A percentile compares a stretch with the other conserved stretches of the same genome.
phyloP scores from a whole-genome alignment of 1,139 yeast genomes.

The Lodderomyces metapsilosis region DNA sequence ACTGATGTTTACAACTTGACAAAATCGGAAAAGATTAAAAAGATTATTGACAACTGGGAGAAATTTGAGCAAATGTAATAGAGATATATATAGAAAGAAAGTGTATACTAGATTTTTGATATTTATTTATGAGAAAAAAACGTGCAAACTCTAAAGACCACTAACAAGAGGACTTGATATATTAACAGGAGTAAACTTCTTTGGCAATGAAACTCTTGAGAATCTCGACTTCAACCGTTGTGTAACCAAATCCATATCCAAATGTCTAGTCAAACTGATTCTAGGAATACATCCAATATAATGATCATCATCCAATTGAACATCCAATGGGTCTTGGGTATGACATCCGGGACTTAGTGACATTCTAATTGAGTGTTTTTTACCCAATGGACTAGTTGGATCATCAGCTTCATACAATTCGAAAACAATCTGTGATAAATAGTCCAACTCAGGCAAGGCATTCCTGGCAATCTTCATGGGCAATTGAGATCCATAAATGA shows the following conservation, averaged over 20 bases:
- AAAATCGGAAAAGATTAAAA: slow-evolving; percentile 85
- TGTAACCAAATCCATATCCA: slow-evolving; percentile 87
- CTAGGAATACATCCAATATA: slow-evolving; percentile 95
- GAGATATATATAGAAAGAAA: background rate
- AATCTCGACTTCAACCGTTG: slow-evolving; percentile 82
- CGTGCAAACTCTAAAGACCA: slow-evolving; percentile 14
- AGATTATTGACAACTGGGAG: slow-evolving; percentile 94
- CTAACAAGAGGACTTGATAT: slow-evolving; percentile 63
- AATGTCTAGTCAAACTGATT: slow-evolving; percentile 83
- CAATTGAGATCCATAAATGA: slow-evolving; percentile 88
- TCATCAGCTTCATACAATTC: slow-evolving; percentile 86
- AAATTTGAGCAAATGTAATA: slow-evolving; percentile 47
- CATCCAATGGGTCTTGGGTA: slow-evolving; percentile 95
- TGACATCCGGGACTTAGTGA: slow-evolving; percentile 97
- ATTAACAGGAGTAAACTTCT: slow-evolving; percentile 87
- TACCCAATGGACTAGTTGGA: slow-evolving; percentile 54
- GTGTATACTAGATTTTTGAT: background rate
- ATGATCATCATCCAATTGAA: slow-evolving; percentile 93
- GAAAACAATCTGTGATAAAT: slow-evolving; percentile 90
- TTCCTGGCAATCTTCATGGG: slow-evolving; percentile 94
- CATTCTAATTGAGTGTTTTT: slow-evolving; percentile 83
- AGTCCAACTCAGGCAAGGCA: slow-evolving; percentile 94
- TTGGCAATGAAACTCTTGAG: slow-evolving; percentile 84
- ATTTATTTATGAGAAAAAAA: background rate
- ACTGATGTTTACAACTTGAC: slow-evolving; percentile 93